phyloP scores from a whole-genome alignment of 805 yeast genomes.

The Candida insectalens region DNA sequence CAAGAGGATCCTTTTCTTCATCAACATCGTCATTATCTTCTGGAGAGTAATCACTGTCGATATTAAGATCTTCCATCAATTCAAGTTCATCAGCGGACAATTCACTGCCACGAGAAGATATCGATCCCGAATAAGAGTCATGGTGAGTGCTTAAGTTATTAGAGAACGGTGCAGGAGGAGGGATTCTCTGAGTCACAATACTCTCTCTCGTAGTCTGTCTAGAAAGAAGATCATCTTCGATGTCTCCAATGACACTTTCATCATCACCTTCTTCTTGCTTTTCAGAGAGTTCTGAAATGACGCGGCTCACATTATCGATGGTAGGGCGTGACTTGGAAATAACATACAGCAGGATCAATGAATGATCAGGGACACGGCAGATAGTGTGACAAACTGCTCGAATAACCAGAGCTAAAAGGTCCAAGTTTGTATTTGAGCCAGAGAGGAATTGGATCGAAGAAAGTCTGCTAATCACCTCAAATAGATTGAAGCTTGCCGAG shows the following conservation, averaged over 20 bases:
- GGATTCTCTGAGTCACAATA: not conserved
- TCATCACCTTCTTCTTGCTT: conserved; percentile 3
- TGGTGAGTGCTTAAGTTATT: too few relatives aligned
- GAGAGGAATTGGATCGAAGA: conserved; percentile 27
- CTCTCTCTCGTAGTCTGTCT: not conserved
- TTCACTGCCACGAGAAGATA: not conserved
- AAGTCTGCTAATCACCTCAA: conserved; percentile 32
- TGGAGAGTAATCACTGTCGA: not conserved
- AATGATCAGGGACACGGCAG: conserved; percentile 39
- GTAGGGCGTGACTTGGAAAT: conserved; percentile 32
- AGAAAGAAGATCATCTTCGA: not conserved
- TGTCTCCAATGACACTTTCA: not conserved
- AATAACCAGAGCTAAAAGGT: conserved; percentile 48
- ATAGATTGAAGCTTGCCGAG: conserved; percentile 34
- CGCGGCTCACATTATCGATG: conserved; percentile 27
- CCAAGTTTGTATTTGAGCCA: conserved; percentile 30
- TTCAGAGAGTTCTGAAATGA: conserved; percentile 22
- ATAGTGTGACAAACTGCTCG: conserved; percentile 45
- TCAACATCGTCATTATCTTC: not conserved
- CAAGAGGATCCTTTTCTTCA: conserved; percentile 10
- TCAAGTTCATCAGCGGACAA: not conserved
- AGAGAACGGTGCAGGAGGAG: not conserved
- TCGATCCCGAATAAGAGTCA: not conserved
- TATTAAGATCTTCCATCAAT: not conserved
- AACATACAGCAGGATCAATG: conserved; percentile 44